Base-by-base conservation (phyloP, 2,329 filamentous ascomycete species). In the Coniochaeta sp. region DNA sequence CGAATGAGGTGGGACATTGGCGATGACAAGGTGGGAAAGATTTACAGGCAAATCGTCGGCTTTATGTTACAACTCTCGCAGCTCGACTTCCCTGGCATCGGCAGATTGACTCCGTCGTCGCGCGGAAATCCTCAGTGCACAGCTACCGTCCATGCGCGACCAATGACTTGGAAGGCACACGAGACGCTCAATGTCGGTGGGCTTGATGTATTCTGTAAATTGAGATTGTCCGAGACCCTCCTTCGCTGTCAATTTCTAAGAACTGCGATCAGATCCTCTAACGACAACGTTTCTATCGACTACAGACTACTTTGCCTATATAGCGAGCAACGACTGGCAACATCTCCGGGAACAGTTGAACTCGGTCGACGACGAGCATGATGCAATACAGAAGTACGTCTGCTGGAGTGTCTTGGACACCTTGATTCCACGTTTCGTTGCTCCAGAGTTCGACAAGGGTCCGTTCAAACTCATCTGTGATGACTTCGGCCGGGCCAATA, bases 381-480 rank as follows among this genome's bases (percentile, higher is more conserved):
- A 71, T 61, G 66, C 67, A 28, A 61, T 63, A 55, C 66, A 62
- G 58, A 70, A 71, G 66, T 73, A 70, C 62, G 6, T 65, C 16
- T 62, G 65, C 4, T 70, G 70, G 26, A 69, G 70, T 34, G 63
- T 67, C 60, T 61, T 73, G 30, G 65, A 66, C 64, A 54, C 59
- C 57, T 57, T 72, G 58, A 65, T 69, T 59, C 62, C 61, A 36
- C 64, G 68, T 52, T 66, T 68, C 12, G 59, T 71, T 58, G 62
- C 14, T 14, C 19, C 28, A 32, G 17, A 36, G 12, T 55, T 58
- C n/a, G 65, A 74, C 61, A 60, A 54, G 58, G 42, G 64, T 63
- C 67, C 67, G 28, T 74, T 75, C 47, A 74, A 75, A 57, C 62
- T 75, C 17, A 71, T 74, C 62, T 74, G 72, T 56, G 69, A 74